Evolutionary conservation across 768 basidiomycete genomes (phyloP), one percentile per base, ranked within the genome.

Genomic region (Pisolithus marmoratus): DNA sequence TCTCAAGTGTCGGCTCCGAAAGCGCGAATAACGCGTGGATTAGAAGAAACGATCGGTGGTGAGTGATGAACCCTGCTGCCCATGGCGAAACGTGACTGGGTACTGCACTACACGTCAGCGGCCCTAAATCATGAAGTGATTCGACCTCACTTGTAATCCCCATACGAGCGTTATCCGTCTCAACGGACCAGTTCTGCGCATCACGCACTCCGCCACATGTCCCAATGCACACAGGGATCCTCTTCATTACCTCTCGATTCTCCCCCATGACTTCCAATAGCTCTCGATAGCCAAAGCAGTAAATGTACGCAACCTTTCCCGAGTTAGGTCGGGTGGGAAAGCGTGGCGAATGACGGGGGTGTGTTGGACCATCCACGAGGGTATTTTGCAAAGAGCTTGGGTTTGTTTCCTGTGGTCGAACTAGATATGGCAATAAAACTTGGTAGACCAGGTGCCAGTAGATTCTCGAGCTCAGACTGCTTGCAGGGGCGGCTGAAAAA

Each of bases 21-120:
- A 64, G 52, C 45, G 55, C 57, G 48, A 64, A 63, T 8, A 63
- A 53, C 8, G 56, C 58, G n/a, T 63, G 57, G 5, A 64, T 56
- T 23, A 57, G 27, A 9, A 60, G 26, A 36, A 60, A 62, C 2
- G 63, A 54, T 3, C 55, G 57, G 38, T 57, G 42, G 9, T 55
- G 15, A 9, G 31, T 20, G 0, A 64, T 51, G 9, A 50, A 36
- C 9, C 59, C 54, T 7, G 55, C 59, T 5, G 60, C 63, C 29
- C 36, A 55, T 8, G 63, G 60, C 19, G 41, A 51, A 11, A 50
- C 54, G 2, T 42, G 48, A 2, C 55, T 51, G 6, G 63, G 26
- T 4, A 51, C 61, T 60, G 17, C 8, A 51, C 17, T 6, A 12
- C 41, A 36, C 1, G 8, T 4, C 42, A 55, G 24, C 20, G 23